Evolutionary conservation across 1,139 yeast genomes (phyloP).

Genomic region (Zhuliangozyma parablackwelliae): DNA sequence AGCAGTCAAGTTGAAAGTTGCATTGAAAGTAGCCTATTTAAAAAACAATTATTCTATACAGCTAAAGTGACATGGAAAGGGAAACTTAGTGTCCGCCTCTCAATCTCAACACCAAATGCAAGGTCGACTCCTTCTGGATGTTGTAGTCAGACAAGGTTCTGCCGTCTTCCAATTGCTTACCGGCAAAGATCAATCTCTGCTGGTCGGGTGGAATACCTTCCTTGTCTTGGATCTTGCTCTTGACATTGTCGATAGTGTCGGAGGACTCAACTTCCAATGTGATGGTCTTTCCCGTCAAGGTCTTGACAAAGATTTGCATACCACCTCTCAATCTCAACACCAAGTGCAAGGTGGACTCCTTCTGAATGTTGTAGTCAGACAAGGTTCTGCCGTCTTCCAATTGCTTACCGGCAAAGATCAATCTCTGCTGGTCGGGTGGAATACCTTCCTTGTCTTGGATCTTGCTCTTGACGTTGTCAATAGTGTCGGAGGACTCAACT

Average conservation of each 20-base stretch:
- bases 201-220: constrained; percentile 53
- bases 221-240: constrained; percentile 51
- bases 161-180: constrained; percentile 63
- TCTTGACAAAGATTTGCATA: constrained; percentile 61
- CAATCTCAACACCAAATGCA: constrained; percentile 52
- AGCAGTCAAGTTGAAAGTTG: too few species aligned
- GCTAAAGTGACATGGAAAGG: constrained; percentile 14
- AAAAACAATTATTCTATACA: not conserved
- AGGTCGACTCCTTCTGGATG: constrained; percentile 61
- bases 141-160: constrained; percentile 63
- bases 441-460: constrained; percentile 76
- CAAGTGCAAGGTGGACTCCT: constrained; percentile 87
- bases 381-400: constrained; percentile 65
- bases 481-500: constrained; percentile 70
- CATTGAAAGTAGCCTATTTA: not conserved
- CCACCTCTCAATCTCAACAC: constrained; percentile 99
- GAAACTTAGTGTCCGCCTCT: constrained; percentile 69
- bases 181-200: constrained; percentile 54
- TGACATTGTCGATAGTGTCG: constrained; percentile 64
- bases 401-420: constrained; percentile 57
- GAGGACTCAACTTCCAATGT: constrained; percentile 70
- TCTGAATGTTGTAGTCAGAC: constrained; percentile 65
- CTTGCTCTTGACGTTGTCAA: constrained; percentile 60
- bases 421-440: constrained; percentile 52
- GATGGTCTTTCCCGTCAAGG: constrained; percentile 68